Percentiles rank a stretch among this genome's conserved stretches.
Evolutionary conservation across 2,329 filamentous ascomycete species (phyloP).

Genomic region (Fusarium pseudonygamai): DNA sequence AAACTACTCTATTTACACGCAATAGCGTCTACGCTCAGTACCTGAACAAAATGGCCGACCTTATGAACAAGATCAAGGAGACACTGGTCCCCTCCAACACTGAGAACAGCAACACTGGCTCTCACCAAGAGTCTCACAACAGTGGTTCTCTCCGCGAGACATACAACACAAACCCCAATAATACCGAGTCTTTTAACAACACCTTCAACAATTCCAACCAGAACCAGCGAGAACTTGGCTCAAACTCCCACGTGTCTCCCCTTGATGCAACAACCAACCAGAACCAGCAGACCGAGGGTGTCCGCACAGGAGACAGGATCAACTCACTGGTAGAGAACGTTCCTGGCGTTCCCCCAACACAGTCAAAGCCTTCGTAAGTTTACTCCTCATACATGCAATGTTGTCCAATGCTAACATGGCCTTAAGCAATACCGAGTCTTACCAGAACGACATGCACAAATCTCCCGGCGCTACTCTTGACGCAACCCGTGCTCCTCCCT

Average conservation of each 20-base stretch:
- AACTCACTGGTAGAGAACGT: constrained; percentile 25
- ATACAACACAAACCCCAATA: background rate
- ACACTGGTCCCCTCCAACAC: constrained; percentile 15
- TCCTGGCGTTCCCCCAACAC: constrained; percentile 4
- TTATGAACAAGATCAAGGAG: constrained; percentile 37
- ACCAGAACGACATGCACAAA: background rate
- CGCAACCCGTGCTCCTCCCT: constrained; percentile 42
- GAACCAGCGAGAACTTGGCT: constrained; percentile 2
- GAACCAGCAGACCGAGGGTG: constrained; percentile 9
- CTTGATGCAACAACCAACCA: background rate
- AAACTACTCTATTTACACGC: background rate
- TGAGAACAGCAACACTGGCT: background rate
- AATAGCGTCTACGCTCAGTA: background rate
- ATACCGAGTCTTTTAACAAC: background rate
- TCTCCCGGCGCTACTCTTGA: constrained; percentile 12
- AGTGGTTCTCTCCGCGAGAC: background rate
- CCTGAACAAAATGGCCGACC: constrained; percentile 13
- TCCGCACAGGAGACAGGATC: constrained; percentile 21
- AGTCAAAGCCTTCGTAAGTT: constrained; percentile 7
- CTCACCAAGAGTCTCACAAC: background rate
- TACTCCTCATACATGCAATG: accelerated
- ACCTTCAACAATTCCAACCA: constrained; percentile 9
- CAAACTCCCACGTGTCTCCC: background rate
- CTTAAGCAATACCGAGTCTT: background rate
- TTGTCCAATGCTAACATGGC: accelerated